Evolutionary conservation across 306 rosid genomes (phyloP), one percentile per base, ranked within the genome.

Genomic region (Potentilla sterilis): DNA sequence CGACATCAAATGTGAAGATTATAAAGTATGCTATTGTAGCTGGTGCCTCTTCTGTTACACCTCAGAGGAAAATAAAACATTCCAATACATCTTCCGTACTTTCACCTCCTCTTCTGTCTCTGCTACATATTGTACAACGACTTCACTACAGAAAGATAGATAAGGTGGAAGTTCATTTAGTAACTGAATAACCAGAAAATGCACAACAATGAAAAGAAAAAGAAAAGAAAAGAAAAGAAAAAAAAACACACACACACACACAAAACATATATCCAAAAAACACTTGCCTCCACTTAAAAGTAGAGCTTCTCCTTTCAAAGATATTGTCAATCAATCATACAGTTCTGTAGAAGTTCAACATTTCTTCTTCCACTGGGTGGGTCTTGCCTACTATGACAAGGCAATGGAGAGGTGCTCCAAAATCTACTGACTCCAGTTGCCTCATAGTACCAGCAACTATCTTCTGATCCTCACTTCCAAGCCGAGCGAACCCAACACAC

Each of bases 351-450:
- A 92, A 92, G 46, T 92, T 87, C 43, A 95, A 81, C 97, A 92
- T 90, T 78, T 95, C 98, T 67, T 92, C 95, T 85, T 95, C 96
- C 79, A 94, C 75, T 0, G 98, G 98, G 85, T 94, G 96, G 75
- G 93, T 88, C 58, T 94, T 79, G 81, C 98, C 96, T 32, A 80
- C 83, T 67, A 94, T 92, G 75, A 92, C 98, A 77, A 94, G 95
- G 83, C 96, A 94, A 74, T 94, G 98, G 66, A 94, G 92, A 75
- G 98, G 98, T 28, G 81, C 84, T 48, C 98, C 98, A 76, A 92
- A 94, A 82, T 94, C 93, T 64, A 87, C 72, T 35, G 16, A 85
- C 85, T 73, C 90, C 63, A 95, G 84, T 75, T 95, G 88, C 83
- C 54, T 85, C 96, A 92, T 88, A 8, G 88, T 83, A 65, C 98